Evolutionary conservation across 306 rosid genomes (phyloP).

Genomic region (Hylodesmum podocarpum): DNA sequence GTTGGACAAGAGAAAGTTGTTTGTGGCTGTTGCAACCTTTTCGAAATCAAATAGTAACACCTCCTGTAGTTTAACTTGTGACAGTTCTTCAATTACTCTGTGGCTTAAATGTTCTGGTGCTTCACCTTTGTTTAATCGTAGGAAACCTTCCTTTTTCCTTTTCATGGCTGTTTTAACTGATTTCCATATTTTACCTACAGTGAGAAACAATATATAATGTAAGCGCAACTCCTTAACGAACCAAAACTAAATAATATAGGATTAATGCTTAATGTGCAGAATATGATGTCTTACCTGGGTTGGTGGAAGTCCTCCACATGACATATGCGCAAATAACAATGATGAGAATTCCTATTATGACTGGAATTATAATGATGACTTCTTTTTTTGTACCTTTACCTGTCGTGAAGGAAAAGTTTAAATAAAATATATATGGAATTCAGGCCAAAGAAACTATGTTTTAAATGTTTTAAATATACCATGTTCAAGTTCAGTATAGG

Average conservation of each 20-base stretch:
- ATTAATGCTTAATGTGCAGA: background rate
- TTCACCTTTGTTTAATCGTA: background rate
- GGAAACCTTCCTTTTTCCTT: background rate
- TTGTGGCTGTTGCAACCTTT: background rate
- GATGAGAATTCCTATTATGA: conserved; percentile 13
- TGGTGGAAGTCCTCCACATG: background rate
- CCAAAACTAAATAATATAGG: background rate
- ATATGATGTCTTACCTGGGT: background rate
- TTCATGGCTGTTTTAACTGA: background rate
- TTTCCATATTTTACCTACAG: background rate
- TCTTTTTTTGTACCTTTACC: background rate
- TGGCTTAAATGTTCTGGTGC: background rate
- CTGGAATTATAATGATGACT: conserved; percentile 3
- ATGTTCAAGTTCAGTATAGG: background rate
- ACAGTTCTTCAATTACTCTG: background rate
- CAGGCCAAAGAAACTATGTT: background rate
- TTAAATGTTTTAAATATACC: background rate
- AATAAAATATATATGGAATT: background rate
- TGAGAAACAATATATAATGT: background rate
- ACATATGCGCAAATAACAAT: background rate
- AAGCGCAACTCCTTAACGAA: background rate
- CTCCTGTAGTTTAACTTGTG: conserved; percentile 13
- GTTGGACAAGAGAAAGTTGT: conserved; percentile 8
- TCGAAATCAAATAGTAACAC: background rate
- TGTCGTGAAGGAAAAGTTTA: background rate